Conservation (phyloP, 768 basidiomycete species). For the Crepidotus variabilis region DNA sequence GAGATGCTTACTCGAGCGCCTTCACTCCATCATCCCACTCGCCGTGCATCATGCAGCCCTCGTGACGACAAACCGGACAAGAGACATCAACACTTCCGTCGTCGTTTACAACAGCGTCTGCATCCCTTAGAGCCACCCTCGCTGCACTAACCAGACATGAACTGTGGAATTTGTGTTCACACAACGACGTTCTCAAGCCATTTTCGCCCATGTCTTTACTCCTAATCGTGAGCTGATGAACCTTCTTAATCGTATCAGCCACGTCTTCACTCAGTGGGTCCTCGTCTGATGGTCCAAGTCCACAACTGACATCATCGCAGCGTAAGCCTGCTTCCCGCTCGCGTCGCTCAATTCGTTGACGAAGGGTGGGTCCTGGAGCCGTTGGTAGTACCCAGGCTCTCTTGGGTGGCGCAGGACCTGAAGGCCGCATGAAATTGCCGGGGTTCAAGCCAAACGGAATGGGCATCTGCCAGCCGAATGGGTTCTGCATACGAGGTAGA, state of each 20-base stretch:
- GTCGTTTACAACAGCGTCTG: conserved; percentile 33
- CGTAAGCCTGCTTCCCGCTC: conserved; percentile 72
- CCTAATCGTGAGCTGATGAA: conserved; percentile 37
- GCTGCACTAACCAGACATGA: conserved; percentile 69
- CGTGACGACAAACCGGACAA: conserved; percentile 67
- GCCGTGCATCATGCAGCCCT: conserved; percentile 52
- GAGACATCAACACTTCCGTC: conserved; percentile 54
- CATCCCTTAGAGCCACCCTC: conserved; percentile 61
- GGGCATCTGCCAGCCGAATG: background rate
- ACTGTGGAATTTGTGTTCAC: conserved; percentile 68
- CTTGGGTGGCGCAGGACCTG: conserved; percentile 13
- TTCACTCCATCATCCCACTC: conserved; percentile 56
- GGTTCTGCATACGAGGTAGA: no score
- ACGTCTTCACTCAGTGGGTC: conserved; percentile 46
- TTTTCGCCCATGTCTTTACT: conserved; percentile 15
- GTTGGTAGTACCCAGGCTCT: conserved; percentile 57
- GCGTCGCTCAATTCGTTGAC: conserved; percentile 67
- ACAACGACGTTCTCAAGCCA: conserved; percentile 32
- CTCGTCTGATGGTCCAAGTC: conserved; percentile 71
- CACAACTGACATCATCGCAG: conserved; percentile 71
- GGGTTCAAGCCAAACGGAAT: background rate
- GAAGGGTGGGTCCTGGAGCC: conserved; percentile 65
- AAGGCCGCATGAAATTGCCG: background rate
- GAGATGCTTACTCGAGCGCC: conserved; percentile 17
- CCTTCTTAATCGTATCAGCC: conserved; percentile 21